These are phyloP conservation scores for Trypanosomatidae sp. DNA, from an alignment of 208 protist species.

Conservation along the genomic window DNA sequence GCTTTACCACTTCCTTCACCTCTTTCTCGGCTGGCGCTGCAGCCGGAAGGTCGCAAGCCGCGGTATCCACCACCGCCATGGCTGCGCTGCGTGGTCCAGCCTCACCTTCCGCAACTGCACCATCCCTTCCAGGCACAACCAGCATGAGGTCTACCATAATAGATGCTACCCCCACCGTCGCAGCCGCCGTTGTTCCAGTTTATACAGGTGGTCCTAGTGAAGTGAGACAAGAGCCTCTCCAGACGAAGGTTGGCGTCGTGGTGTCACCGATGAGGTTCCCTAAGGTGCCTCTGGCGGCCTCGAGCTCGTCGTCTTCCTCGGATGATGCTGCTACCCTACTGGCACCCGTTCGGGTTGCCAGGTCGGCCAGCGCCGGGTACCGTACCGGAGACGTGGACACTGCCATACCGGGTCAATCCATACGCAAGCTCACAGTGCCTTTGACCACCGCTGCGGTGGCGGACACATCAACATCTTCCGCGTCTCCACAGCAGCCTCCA, in stretches of 20 bases:
- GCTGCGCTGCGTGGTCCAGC: not conserved
- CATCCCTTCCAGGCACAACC: no score
- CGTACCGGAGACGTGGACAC: not conserved
- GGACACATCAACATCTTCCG: not conserved
- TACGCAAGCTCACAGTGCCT: not conserved
- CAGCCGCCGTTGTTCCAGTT: not conserved
- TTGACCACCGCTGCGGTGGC: not conserved
- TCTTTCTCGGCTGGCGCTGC: not conserved
- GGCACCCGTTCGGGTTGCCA: not conserved
- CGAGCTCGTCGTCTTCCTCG: not conserved
- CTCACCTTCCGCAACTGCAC: not conserved
- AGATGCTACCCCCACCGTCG: not conserved
- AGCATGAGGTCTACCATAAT: not conserved
- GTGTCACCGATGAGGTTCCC: not conserved
- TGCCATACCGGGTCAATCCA: not conserved
- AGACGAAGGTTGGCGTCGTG: not conserved
- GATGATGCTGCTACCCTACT: not conserved
- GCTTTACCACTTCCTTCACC: not conserved
- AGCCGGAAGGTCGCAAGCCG: not conserved
- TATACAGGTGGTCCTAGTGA: not conserved
- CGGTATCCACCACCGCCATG: not conserved
- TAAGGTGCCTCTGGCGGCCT: not conserved
- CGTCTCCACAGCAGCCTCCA: not conserved
- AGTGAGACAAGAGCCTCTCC: not conserved
- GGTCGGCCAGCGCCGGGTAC: not conserved